Conservation (phyloP, 164 flowering plant species). For the Hamamelis virginiana region DNA sequence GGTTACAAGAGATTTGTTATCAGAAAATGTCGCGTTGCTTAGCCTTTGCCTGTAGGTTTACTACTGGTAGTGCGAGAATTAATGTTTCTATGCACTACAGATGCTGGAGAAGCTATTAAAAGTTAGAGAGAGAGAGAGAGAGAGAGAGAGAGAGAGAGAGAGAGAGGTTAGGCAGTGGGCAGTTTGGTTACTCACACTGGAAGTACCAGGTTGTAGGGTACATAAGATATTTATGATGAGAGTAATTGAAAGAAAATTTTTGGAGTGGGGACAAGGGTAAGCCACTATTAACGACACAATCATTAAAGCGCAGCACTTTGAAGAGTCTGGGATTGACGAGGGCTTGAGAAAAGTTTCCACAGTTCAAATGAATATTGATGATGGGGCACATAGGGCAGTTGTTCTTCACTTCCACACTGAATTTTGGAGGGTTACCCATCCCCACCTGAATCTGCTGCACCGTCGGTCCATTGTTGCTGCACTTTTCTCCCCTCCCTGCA, state of each 20-base stretch:
- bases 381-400: slow-evolving; percentile 55
- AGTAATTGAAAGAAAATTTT: slow-evolving; percentile 40
- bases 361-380: slow-evolving; percentile 45
- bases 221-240: slow-evolving; percentile 37
- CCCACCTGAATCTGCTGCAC: slow-evolving; percentile 45
- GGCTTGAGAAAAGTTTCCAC: slow-evolving; percentile 43
- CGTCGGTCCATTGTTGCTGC: slow-evolving; percentile 30
- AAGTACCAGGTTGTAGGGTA: slow-evolving; percentile 35
- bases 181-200: slow-evolving; percentile 41
- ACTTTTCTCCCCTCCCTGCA: slow-evolving; percentile 37
- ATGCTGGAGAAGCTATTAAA: no score
- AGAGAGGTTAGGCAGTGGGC: neutral
- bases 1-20: no score
- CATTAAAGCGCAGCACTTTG: slow-evolving; percentile 33
- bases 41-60: no score
- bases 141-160: no score
- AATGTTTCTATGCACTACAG: no score
- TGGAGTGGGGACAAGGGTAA: slow-evolving; percentile 48
- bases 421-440: slow-evolving; percentile 32
- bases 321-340: slow-evolving; percentile 42
- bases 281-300: slow-evolving; percentile 49
- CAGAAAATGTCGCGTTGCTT: no score
- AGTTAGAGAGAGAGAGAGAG: no score
- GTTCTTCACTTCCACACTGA: slow-evolving; percentile 39
- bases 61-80: no score